Evolutionary conservation across 2,329 filamentous ascomycete species (phyloP), one percentile per base, ranked within the genome.

Genomic region (Neofusicoccum kwambonambiense): DNA sequence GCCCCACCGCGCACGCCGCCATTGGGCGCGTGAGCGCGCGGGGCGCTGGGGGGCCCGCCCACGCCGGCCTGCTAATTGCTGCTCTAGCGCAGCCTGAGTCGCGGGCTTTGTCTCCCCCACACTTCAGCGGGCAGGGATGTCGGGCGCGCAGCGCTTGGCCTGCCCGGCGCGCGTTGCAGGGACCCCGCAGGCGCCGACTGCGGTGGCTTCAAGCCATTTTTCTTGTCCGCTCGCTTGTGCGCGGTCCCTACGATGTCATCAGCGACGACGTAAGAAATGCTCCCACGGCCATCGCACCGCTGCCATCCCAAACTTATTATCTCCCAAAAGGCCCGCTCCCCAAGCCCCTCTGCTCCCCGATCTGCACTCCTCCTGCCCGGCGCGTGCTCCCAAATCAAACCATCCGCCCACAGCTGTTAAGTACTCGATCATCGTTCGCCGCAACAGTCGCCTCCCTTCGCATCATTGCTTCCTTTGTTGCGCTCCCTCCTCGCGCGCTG

Each of bases 401-500:
- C 44, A 19, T 13, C 44, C 42, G 19, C 63, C 39, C 47, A 44
- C 17, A 22, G 31, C 49, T 57, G 50, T 52, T 63, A 63, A 52
- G 61, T 54, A 63, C 47, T 54, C 61, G 39, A 64, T 51, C 52
- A 51, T 58, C 63, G 35, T 35, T 58, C 52, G 44, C 42, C 62
- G 42, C 62, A 54, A 56, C 62, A 45, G 42, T 45, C 42, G 34
- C 62, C 56, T 37, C 42, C 56, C 61, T 63, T 63, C 61, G 52
- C 51, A 64, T 64, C 62, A 64, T 58, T 64, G 52, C 63, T 64
- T 49, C 54, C 63, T 64, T 64, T 64, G 63, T 52, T 44, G 17
- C 42, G 56, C 22, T n/a, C 27, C 22, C 47, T 37, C 47, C 42
- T 60, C 56, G 56, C 56, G 54, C 56, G 41, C 56, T 60, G 42